Evolutionary conservation across 495 filamentous ascomycete genomes (phyloP).

Genomic region (Darksidea phi): DNA sequence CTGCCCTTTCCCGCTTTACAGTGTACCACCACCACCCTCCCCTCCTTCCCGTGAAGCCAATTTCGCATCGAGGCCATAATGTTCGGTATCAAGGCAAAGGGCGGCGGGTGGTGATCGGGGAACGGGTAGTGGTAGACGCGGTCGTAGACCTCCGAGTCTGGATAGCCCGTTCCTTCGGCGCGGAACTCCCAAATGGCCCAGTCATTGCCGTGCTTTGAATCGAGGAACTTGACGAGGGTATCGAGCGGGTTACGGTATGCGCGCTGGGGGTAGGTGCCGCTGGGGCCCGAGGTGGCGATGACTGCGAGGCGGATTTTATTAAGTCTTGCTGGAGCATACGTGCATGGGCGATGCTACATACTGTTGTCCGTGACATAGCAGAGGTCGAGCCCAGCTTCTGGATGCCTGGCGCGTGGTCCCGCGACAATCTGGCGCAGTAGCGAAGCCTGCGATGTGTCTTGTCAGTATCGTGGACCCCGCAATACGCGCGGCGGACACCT

Average conservation of each 20-base stretch:
- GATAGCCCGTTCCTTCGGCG: slow-evolving; percentile 93
- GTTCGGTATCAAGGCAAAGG: slow-evolving; percentile 79
- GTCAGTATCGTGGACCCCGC: not conserved
- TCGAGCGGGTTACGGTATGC: slow-evolving; percentile 92
- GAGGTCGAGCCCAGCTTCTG: slow-evolving; percentile 85
- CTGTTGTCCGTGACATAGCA: slow-evolving; percentile 90
- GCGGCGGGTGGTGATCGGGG: slow-evolving; percentile 96
- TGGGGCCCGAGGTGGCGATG: slow-evolving; percentile 79
- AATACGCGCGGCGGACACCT: too few species aligned
- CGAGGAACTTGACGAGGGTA: slow-evolving; percentile 78
- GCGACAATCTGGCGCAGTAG: slow-evolving; percentile 73
- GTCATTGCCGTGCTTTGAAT: slow-evolving; percentile 72
- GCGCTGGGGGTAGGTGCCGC: slow-evolving; percentile 79
- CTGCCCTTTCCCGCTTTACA: slow-evolving; percentile 97
- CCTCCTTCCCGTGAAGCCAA: slow-evolving; percentile 64
- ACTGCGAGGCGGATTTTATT: slow-evolving; percentile 40
- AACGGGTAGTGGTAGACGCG: slow-evolving; percentile 88
- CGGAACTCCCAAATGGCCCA: slow-evolving; percentile 98
- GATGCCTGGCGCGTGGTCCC: slow-evolving; percentile 75
- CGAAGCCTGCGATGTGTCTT: slow-evolving; percentile 52
- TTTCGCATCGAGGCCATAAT: slow-evolving; percentile 90
- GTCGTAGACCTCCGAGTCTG: slow-evolving; percentile 79
- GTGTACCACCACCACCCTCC: slow-evolving; percentile 84
- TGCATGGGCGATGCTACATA: slow-evolving; percentile 33
- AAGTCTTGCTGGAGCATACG: not conserved